These are phyloP conservation scores for Craterostigma plantagineum DNA, from an alignment of 257 asterid species.

Conservation along the genomic window DNA sequence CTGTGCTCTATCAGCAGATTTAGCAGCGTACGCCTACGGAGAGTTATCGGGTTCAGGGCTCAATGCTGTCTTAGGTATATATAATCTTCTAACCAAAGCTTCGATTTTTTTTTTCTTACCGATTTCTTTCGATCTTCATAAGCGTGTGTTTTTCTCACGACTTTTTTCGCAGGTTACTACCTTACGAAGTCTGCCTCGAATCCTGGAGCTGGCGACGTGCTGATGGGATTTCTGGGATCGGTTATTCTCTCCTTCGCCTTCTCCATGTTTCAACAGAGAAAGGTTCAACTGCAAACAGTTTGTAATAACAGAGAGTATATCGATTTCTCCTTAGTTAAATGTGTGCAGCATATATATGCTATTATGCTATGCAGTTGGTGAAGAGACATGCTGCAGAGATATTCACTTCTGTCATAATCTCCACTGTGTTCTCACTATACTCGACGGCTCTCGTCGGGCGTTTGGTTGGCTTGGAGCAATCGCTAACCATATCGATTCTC, in stretches of 20 bases:
- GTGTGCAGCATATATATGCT: too few species aligned
- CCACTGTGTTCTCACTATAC: constrained; percentile 72
- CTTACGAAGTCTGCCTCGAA: constrained; percentile 71
- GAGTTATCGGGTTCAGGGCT: constrained; percentile 46
- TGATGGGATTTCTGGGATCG: constrained; percentile 93
- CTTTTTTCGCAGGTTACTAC: constrained; percentile 41
- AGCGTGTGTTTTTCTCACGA: constrained; percentile 1
- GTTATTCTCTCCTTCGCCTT: constrained; percentile 92
- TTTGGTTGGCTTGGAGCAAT: constrained; percentile 56
- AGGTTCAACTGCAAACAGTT: constrained; percentile 23
- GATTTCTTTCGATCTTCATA: neutral
- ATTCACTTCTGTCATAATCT: constrained; percentile 61
- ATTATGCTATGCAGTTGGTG: constrained; percentile 75
- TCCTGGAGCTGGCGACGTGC: constrained; percentile 95
- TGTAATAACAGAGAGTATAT: too few species aligned
- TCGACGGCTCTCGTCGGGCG: constrained; percentile 87
- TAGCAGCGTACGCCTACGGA: constrained; percentile 77
- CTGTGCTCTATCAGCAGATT: constrained; percentile 75
- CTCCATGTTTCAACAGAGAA: constrained; percentile 97
- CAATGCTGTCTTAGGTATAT: constrained; percentile 74
- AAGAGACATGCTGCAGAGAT: constrained; percentile 98
- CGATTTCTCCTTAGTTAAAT: too few species aligned
- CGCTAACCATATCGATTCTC: constrained; percentile 53
- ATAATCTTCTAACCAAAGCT: neutral
- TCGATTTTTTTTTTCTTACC: neutral